Base-by-base conservation (phyloP, 1,139 yeast genomes). In the Hansenula sp. region DNA sequence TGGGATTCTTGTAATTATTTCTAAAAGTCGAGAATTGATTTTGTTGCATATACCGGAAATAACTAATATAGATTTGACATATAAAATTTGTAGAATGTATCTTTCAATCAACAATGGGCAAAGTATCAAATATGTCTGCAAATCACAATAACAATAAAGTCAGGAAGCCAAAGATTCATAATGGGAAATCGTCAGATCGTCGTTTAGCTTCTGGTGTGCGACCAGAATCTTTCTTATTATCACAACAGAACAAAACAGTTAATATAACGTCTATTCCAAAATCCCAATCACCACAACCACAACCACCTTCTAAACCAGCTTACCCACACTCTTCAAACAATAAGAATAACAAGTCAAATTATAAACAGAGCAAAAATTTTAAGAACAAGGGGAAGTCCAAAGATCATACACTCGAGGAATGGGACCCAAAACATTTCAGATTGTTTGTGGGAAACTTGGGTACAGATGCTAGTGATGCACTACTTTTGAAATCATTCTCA, bases 401-500 rank as follows among this genome's bases (percentile, higher is more conserved):
- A 43, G 81, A 77, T 51, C 50, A 66, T 10, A 55, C 77, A 5
- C 61, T 77, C 36, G 63, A 71, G 18, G 80, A 75, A 33, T 81
- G 87, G 87, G 74, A 81, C 53, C 84, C 82, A 18, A 65, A 70
- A n/a, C 89, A 84, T 57, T 85, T 81, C 61, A 66, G 90, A 30
- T 65, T 85, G 13, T 85, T 84, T 64, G 87, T 85, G 10, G 94
- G 94, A 0, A 85, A 85, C 53, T 63, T 85, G 36, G 87, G 89
- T 0, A 70, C 74, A 3, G 93, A 84, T 52, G 91, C 80, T 5
- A 76, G 71, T 19, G 88, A 82, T 48, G 77, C 71, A 18, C 56
- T 77, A 42, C 65, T 85, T 19, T 54, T 62, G 12, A 62, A 65
- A 27, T 81, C 87, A 0, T 84, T 85, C 58, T 60, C 58, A 25